phyloP scores from a whole-genome alignment of 148 eudicot species.

The Cornus kousa region DNA sequence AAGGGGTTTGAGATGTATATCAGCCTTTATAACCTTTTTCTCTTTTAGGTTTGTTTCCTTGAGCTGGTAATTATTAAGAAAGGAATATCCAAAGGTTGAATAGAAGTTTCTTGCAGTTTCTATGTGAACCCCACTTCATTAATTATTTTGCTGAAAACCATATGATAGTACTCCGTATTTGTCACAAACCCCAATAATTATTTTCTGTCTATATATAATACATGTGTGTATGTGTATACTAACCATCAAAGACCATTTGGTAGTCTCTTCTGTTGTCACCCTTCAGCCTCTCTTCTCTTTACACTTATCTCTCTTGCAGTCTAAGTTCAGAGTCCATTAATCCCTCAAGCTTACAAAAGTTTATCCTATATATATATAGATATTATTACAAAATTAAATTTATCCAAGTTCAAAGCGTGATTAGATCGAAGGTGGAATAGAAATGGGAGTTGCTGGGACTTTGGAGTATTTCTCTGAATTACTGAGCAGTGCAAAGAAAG shows the following conservation, averaged over 20 bases:
- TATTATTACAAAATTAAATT: background rate
- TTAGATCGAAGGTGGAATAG: background rate
- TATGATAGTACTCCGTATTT: background rate
- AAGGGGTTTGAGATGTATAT: background rate
- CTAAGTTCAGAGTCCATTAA: background rate
- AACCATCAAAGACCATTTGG: background rate
- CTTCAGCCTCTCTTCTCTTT: background rate
- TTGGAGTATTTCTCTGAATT: conserved; percentile 64
- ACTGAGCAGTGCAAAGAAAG: conserved; percentile 26
- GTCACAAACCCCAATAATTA: background rate
- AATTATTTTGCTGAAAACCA: background rate
- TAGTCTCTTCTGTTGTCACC: background rate
- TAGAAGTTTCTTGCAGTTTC: background rate
- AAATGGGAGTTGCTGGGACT: conserved; percentile 72
- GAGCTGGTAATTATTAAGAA: background rate
- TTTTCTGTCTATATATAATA: background rate
- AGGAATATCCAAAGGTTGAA: background rate
- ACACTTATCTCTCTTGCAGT: background rate
- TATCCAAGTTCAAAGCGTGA: background rate
- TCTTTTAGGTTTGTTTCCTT: background rate
- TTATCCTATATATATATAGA: background rate
- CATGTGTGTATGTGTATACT: too few species aligned
- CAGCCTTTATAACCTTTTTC: background rate
- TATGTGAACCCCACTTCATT: conserved; percentile 3
- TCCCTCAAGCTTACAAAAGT: background rate